A percentile compares a stretch with the other conserved stretches of the same genome.
phyloP scores from a whole-genome alignment of 805 yeast genomes.

The Metschnikowia picachoensis region DNA sequence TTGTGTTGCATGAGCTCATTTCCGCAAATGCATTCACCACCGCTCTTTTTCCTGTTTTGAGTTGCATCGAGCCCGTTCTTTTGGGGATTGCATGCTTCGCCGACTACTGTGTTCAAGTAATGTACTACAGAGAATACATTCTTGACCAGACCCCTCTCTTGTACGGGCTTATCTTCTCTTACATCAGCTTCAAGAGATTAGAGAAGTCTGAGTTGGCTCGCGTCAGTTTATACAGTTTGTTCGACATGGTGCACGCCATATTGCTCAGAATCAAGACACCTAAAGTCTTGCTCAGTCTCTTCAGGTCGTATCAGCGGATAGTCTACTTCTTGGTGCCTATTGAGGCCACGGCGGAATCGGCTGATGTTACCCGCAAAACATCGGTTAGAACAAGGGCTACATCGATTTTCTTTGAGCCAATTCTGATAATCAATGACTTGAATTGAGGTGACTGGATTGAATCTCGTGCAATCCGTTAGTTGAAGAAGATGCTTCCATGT shows the following conservation, averaged over 20 bases:
- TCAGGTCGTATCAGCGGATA: constrained; percentile 5
- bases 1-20: constrained; percentile 15
- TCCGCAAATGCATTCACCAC: constrained; percentile 12
- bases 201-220: constrained; percentile 16
- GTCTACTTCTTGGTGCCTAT: constrained; percentile 13
- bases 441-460: neutral
- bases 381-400: constrained; percentile 15
- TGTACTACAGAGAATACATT: constrained; percentile 11
- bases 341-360: constrained; percentile 1
- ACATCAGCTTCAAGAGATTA: constrained; percentile 14
- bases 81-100: constrained; percentile 14
- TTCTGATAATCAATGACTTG: constrained; percentile 16
- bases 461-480: neutral
- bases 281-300: constrained; percentile 3
- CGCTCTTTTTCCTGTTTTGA: constrained; percentile 13
- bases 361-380: constrained; percentile 8
- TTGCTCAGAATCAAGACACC: constrained; percentile 7
- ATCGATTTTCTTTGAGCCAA: constrained; percentile 13
- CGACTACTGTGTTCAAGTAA: constrained; percentile 12
- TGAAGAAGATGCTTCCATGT: neutral
- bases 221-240: constrained; percentile 11
- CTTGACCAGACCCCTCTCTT: constrained; percentile 10
- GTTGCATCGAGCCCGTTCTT: constrained; percentile 15
- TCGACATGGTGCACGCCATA: constrained; percentile 7
- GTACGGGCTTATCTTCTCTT: constrained; percentile 13